Base-by-base conservation (phyloP, 225 moss, liverwort and hornwort genomes). In the Thuidium tamariscinum region DNA sequence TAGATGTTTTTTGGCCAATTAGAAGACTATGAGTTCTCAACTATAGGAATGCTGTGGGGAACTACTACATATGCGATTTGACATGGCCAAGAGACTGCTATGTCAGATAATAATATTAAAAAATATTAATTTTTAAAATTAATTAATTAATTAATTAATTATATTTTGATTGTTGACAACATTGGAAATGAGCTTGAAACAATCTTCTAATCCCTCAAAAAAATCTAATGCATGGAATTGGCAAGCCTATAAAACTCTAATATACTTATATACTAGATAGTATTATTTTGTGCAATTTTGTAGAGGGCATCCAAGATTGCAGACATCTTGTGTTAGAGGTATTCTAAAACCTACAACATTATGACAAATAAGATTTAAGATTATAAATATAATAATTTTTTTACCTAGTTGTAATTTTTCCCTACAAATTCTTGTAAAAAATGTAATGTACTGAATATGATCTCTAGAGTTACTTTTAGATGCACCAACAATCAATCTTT, bases 381-480 rank as follows among this genome's bases (percentile, higher is more conserved):
- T n/a, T n/a, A n/a, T 13, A 1, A 44, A 1, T 2, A 15, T 9
- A 44, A 10, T 0, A 10, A 4, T 39, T 68, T 13, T 22, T 8
- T 69, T 4, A 41, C 10, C 44, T 46, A 9, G 17, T 29, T 71
- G 29, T 46, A 46, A 46, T 29, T 71, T 17, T 8, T 2, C 29
- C 14, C 9, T 49, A 71, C 3, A 29, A 17, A 10, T 10, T 17
- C 10, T 46, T 71, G 16, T 6, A 16, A 10, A 29, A 44, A 10
- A 0, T 1, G 26, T 17, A 1, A 29, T 17, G 10, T 44, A 16
- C 6, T 46, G 29, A 17, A 71, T 0, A 44, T 17, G 0, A 29
- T 5, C 29, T 1, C 2, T 0, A 29, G 0, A 3, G 3, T 26
- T 0, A 29, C 0, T 44, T 16, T 71, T 3, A 1, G 6, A 0